A percentile compares a stretch with the other conserved stretches of the same genome.
Evolutionary conservation across 1,139 yeast genomes (phyloP).

Genomic region (Kurtzmaniella quercitrusa): DNA sequence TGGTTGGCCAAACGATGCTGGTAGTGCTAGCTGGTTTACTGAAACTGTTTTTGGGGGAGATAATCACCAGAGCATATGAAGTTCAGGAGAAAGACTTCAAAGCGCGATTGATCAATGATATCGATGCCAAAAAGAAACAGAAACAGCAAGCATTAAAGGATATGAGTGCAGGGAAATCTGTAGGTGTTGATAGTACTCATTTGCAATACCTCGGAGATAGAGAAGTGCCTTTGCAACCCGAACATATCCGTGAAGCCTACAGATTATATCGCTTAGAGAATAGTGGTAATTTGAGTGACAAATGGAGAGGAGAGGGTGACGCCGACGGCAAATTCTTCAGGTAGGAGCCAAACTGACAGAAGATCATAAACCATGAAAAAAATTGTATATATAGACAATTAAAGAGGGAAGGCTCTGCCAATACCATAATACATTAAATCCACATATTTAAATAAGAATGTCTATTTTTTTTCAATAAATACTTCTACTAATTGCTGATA

Average conservation of each 20-base stretch:
- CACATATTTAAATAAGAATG: too few relatives aligned
- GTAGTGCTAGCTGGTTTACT: conserved; percentile 83
- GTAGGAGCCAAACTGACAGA: too few relatives aligned
- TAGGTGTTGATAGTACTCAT: conserved; percentile 25
- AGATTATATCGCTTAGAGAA: conserved; percentile 64
- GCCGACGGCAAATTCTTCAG: conserved; percentile 67
- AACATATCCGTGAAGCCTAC: conserved; percentile 89
- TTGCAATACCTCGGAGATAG: conserved; percentile 40
- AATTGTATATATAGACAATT: not conserved
- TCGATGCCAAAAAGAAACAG: conserved; percentile 33
- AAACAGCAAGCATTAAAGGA: conserved; percentile 26
- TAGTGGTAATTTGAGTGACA: conserved; percentile 57
- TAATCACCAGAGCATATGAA: conserved; percentile 76
- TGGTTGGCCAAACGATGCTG: conserved; percentile 79
- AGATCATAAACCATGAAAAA: too few relatives aligned
- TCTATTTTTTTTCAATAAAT: not conserved
- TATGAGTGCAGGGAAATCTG: conserved; percentile 27
- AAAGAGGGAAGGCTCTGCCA: not conserved
- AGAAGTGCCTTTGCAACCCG: conserved; percentile 68
- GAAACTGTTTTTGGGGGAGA: conserved; percentile 83
- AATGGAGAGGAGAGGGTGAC: conserved; percentile 74
- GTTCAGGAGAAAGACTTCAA: conserved; percentile 55
- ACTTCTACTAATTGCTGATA: conserved; percentile 16
- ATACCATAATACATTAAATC: too few relatives aligned
- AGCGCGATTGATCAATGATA: conserved; percentile 34